Base-by-base conservation (phyloP, 2,329 filamentous ascomycete species). In the Monilinia vaccinii-corymbosi region DNA sequence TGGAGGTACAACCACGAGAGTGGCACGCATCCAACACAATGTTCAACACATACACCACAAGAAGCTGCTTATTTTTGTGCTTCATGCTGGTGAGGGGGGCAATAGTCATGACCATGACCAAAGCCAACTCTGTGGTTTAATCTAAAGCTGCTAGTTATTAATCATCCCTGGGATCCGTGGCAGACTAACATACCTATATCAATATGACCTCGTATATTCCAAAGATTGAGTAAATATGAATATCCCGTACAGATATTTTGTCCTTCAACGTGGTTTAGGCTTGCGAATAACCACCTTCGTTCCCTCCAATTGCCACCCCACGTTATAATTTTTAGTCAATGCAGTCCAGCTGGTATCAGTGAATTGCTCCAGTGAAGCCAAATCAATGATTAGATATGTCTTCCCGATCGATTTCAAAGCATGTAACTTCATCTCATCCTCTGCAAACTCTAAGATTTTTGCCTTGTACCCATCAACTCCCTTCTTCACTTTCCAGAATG, bases 371-470 rank as follows among this genome's bases (percentile, higher is more conserved):
- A 96, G 74, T 72, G 86, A 90, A 4, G 71, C 71, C 61, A 81
- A 73, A 57, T 91, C 88, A 10, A 91, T 86, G 23, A 76, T 83
- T 65, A 97, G 75, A 73, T 99, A 99, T 5, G 87, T 82, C 69
- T 85, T 82, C 0, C 91, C 91, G 58, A 97, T 82, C 71, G 91
- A 94, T 76, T 96, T 96, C 66, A 97, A 77, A 38, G 89, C 84
- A 73, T 92, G 87, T 66, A 83, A 77, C 66, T 88, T 79, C 70
- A 97, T 79, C n/a, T 81, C 79, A 28, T 84, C 81, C 66, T 90
- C 88, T 10, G 89, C 88, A 77, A 86, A 93, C 69, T 91, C 88
- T 79, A 97, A 85, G 60, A 99, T 75, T 60, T 85, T 83, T 42
- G 86, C 82, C 72, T 88, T 82, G 73, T 96, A 88, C 10, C 89